Evolutionary conservation across 192 early-diverging fungal genomes (phyloP), one percentile per base, ranked within the genome.

Genomic region (Coemansia sp.): DNA sequence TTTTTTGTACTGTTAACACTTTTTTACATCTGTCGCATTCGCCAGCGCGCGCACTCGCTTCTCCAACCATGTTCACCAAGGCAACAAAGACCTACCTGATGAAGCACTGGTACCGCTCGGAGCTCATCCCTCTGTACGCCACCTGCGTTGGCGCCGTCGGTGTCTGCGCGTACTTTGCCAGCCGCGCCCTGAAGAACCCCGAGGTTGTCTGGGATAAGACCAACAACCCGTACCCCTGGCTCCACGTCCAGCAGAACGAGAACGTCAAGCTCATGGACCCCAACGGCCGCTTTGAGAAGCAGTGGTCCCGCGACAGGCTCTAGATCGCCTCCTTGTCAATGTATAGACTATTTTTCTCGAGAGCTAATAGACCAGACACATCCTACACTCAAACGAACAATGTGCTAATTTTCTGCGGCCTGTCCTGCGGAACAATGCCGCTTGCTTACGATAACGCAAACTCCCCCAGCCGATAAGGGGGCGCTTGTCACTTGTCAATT

Each of bases 91-190:
- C 57, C 12, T 79, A 84, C 57, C 63, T 84, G 70, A 72, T 69
- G 76, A 79, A 41, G 20, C 66, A 84, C 82, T 84, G 82, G 82
- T 84, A 84, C 59, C 76, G 77, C 68, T 71, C 51, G 27, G 82
- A 84, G 59, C 76, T 84, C 31, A 79, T 84, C 70, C 82, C 82
- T 60, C 64, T 84, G 49, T 84, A 79, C 67, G 76, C 29, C 29
- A 79, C 62, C 54, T 71, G 70, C 49, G 67, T 46, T 5, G 77
- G 62, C 24, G 82, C 73, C 5, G 65, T 84, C n/a, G 64, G 73
- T 51, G 58, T 78, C 43, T 76, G 74, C 58, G 64, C 39, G 10
- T 84, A 67, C 63, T 78, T 76, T 66, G 65, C 57, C 15, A 37
- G 38, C 32, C 82, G 77, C 41, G 76, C 77, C 9, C 70, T 79